These are phyloP conservation scores for Hypoxylon sp. DNA, from an alignment of 2,329 filamentous ascomycete species.

Conservation along the genomic window DNA sequence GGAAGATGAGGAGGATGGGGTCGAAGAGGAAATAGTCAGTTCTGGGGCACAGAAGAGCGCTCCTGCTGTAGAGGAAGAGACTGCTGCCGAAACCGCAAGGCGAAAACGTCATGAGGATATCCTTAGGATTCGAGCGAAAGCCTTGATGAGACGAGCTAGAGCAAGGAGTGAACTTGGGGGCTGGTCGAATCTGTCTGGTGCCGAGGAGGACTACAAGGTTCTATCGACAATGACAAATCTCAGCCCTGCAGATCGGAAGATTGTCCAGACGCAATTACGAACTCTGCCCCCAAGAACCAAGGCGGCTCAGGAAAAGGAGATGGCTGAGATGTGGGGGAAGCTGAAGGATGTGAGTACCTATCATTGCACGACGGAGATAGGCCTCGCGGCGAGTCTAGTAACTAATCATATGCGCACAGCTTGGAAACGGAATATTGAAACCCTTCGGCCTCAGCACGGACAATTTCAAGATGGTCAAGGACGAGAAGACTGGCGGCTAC, in stretches of 20 bases:
- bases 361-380: neutral
- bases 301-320: conserved; percentile 86
- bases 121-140: conserved; percentile 83
- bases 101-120: conserved; percentile 72
- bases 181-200: conserved; percentile 85
- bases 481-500: conserved; percentile 90
- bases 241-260: conserved; percentile 74
- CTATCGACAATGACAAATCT: conserved; percentile 74
- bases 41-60: conserved; percentile 68
- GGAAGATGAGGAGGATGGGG: conserved; percentile 60
- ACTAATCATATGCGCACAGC: conserved; percentile 57
- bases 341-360: conserved; percentile 77
- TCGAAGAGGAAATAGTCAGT: conserved; percentile 73
- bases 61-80: conserved; percentile 54
- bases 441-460: conserved; percentile 95
- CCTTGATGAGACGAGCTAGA: conserved; percentile 82
- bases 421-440: conserved; percentile 92
- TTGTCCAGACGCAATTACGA: conserved; percentile 76
- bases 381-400: conserved; percentile 5
- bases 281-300: conserved; percentile 78
- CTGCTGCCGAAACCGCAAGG: conserved; percentile 50
- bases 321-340: conserved; percentile 98
- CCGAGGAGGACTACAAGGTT: conserved; percentile 83
- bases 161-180: conserved; percentile 79
- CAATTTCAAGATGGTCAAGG: conserved; percentile 94